A percentile compares a stretch with the other conserved stretches of the same genome.
phyloP scores from a whole-genome alignment of 2,329 filamentous ascomycete species.

The Septoria petroselini region DNA sequence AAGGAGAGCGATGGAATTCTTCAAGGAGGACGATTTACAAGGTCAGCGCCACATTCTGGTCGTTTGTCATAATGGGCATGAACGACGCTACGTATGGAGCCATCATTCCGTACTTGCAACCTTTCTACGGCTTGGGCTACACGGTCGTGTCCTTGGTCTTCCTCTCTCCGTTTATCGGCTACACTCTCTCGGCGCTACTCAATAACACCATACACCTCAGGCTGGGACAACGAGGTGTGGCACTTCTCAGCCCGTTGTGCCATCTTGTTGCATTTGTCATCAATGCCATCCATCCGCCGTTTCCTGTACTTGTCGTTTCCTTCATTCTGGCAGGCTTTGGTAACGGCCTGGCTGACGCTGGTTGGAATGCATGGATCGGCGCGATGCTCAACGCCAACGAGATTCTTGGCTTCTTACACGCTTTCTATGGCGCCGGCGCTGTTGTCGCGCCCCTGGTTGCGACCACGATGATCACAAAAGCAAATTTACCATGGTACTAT shows the following conservation, averaged over 20 bases:
- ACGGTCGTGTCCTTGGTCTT: conserved; percentile 65
- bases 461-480: conserved; percentile 68
- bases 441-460: conserved; percentile 67
- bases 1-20: conserved; percentile 61
- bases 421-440: conserved; percentile 68
- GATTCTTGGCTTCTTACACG: conserved; percentile 69
- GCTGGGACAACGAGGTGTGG: conserved; percentile 69
- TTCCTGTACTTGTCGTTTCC: conserved; percentile 62
- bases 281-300: conserved; percentile 66
- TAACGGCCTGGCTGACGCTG: conserved; percentile 65
- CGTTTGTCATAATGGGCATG: conserved; percentile 64
- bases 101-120: conserved; percentile 56
- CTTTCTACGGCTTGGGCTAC: conserved; percentile 61
- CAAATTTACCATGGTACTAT: conserved; percentile 61
- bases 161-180: conserved; percentile 64
- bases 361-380: conserved; percentile 63
- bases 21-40: conserved; percentile 58
- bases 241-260: conserved; percentile 60
- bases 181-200: conserved; percentile 59
- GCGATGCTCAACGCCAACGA: conserved; percentile 52
- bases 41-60: conserved; percentile 58
- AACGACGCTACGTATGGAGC: conserved; percentile 56
- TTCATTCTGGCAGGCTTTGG: conserved; percentile 67
- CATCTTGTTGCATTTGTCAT: conserved; percentile 65
- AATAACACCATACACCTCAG: conserved; percentile 64